phyloP scores from a whole-genome alignment of 1,284 basidiomycete species.

The Exsudoporus floridanus region DNA sequence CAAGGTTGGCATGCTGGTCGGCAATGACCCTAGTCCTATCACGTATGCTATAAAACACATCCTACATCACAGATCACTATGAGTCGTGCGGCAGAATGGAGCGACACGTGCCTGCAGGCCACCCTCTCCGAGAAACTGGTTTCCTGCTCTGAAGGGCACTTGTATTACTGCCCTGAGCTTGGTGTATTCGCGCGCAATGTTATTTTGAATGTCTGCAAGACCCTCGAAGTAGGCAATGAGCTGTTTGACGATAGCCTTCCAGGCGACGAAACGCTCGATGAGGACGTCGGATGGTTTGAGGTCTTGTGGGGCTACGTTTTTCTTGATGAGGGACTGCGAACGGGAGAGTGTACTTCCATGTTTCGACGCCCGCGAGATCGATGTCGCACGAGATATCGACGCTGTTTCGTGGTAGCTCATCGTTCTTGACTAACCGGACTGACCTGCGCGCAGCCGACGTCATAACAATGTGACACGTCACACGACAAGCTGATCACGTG shows the following conservation, averaged over 20 bases:
- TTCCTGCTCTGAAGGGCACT: constrained; percentile 93
- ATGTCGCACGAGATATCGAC: constrained; percentile 67
- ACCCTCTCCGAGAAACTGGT: constrained; percentile 93
- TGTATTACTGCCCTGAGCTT: constrained; percentile 98
- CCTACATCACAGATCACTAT: constrained; percentile 45
- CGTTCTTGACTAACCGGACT: constrained; percentile 2
- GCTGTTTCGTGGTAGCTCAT: constrained; percentile 46
- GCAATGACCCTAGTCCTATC: constrained; percentile 95
- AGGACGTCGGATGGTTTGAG: constrained; percentile 94
- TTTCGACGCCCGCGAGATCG: constrained; percentile 61
- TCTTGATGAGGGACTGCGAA: constrained; percentile 85
- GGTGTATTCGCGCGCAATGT: constrained; percentile 90
- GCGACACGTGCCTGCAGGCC: constrained; percentile 64
- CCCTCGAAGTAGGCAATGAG: constrained; percentile 89
- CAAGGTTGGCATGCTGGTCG: constrained; percentile 95
- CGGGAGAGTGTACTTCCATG: constrained; percentile 70
- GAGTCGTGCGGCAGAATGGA: background rate
- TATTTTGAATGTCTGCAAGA: constrained; percentile 92
- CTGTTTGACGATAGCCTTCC: constrained; percentile 96
- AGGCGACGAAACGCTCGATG: constrained; percentile 91
- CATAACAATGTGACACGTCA: constrained; percentile 30
- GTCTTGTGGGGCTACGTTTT: constrained; percentile 87
- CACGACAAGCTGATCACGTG: constrained; percentile 21
- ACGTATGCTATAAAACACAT: constrained; percentile 90
- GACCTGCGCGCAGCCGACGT: constrained; percentile 18